Evolutionary conservation across 495 filamentous ascomycete species (phyloP), one percentile per base, ranked within the genome.

Genomic region (Penicillium mononematosum): DNA sequence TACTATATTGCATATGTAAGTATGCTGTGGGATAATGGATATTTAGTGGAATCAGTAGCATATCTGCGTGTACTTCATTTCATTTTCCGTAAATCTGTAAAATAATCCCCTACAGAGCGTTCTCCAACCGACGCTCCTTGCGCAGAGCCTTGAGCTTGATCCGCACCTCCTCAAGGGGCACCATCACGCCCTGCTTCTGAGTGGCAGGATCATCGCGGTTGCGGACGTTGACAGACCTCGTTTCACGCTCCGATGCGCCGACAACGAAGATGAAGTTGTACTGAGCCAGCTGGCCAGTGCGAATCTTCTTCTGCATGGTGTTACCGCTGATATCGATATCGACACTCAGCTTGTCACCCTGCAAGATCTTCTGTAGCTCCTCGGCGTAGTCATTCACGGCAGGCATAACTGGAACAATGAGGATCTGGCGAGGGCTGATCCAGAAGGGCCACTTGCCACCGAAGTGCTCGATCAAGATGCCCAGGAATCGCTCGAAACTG

Each of bases 391-490:
- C 89, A 63, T 91, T 87, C 58, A 86, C 84, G 32, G 83, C 81
- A 19, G 88, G 88, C 81, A 92, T 92, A 58, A 98, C 92, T 3
- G 94, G 95, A 8, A 98, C 86, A 53, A 98, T 85, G 58, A 98
- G 76, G 46, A 98, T 83, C 75, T 98, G 94, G 19, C 93, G 86
- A 25, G 94, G 94, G 60, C 86, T 92, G 56, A 98, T 74, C 94
- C 94, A 98, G 82, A 97, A 96, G 0, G 94, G 94, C 93, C 93
- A 98, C 75, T 96, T 96, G 60, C 94, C 94, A 41, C 79, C 94
- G 67, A 96, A 98, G 70, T 98, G 94, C 76, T 98, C 94, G 24
- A 81, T 91, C 54, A 97, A 75, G 60, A 98, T 96, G 53, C 88
- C 94, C 56, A 95, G 87, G 77, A 98, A 96, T 44, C 94, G 88